A percentile compares a stretch with the other conserved stretches of the same genome.
Conservation (phyloP, 352 stramenopile species). For the Phytophthora sansomeana region DNA sequence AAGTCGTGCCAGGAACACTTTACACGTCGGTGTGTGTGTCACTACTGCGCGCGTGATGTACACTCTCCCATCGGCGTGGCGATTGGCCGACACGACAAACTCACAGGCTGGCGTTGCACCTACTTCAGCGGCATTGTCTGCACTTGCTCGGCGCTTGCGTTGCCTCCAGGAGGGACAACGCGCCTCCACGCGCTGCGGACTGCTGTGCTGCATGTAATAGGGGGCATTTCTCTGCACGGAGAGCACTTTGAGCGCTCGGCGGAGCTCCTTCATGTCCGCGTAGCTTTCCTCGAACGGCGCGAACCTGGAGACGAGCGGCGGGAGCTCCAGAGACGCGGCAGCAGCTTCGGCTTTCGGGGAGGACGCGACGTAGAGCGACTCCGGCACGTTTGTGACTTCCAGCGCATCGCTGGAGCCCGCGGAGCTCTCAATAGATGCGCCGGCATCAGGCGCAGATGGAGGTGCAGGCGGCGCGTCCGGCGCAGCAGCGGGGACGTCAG, state of each 20-base stretch:
- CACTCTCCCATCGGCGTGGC: slow-evolving; percentile 77
- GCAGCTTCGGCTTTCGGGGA: slow-evolving; percentile 12
- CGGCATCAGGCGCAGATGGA: neutral
- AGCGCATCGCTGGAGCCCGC: slow-evolving; percentile 17
- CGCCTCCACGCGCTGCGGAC: slow-evolving; percentile 78
- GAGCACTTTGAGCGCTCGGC: slow-evolving; percentile 76
- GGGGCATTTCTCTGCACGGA: slow-evolving; percentile 74
- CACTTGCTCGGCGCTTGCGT: slow-evolving; percentile 50
- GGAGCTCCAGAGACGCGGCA: neutral
- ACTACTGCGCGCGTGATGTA: slow-evolving; percentile 75
- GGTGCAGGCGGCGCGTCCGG: neutral
- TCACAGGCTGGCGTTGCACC: slow-evolving; percentile 45
- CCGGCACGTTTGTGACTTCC: slow-evolving; percentile 21
- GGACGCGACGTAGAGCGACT: slow-evolving; percentile 30
- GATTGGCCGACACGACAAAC: slow-evolving; percentile 81
- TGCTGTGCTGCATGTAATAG: slow-evolving; percentile 89
- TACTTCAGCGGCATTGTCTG: slow-evolving; percentile 5
- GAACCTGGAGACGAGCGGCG: slow-evolving; percentile 29
- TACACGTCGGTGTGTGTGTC: slow-evolving; percentile 53
- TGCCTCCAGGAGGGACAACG: slow-evolving; percentile 82
- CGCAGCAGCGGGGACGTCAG: neutral
- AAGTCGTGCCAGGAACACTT: slow-evolving; percentile 53
- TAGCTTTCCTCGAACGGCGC: slow-evolving; percentile 80
- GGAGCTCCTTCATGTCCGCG: slow-evolving; percentile 76
- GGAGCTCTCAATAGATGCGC: neutral